Evolutionary conservation across 2,329 filamentous ascomycete genomes (phyloP).

Genomic region (Xylaria arbuscula): DNA sequence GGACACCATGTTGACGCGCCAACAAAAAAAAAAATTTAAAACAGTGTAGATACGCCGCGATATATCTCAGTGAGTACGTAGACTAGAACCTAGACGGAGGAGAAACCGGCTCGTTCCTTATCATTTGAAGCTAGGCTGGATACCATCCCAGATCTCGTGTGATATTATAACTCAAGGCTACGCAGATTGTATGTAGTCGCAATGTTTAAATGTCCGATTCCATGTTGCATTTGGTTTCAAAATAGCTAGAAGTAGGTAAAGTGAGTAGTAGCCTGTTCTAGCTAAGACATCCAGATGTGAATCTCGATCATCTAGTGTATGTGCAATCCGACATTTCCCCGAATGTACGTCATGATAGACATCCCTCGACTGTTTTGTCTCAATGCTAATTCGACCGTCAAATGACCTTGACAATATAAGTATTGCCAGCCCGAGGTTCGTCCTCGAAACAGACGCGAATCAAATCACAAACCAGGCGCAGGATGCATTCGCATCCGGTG

Average conservation of each 20-base stretch:
- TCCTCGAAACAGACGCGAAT: neutral
- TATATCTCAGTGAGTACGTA: too few species aligned
- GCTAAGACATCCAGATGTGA: conserved; percentile 14
- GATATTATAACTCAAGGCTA: neutral
- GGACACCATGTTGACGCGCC: too few species aligned
- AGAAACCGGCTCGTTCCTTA: neutral
- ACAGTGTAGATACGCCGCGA: too few species aligned
- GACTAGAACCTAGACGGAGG: too few species aligned
- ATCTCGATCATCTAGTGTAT: conserved; percentile 6
- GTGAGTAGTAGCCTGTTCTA: neutral
- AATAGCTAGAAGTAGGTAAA: neutral
- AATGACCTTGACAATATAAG: neutral
- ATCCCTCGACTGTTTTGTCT: neutral
- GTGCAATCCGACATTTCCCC: conserved; percentile 10
- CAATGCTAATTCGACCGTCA: neutral
- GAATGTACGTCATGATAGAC: neutral
- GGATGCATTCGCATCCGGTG: conserved; percentile 23
- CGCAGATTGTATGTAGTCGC: neutral
- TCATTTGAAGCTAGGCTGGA: neutral
- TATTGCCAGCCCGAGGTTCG: neutral
- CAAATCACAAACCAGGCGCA: neutral
- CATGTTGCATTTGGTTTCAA: neutral
- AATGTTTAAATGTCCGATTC: neutral
- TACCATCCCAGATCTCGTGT: neutral
- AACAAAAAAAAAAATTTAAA: too few species aligned